Evolutionary conservation across 139 green algal genomes (phyloP), one percentile per base, ranked within the genome.

Genomic region (Picochlorum sp.): DNA sequence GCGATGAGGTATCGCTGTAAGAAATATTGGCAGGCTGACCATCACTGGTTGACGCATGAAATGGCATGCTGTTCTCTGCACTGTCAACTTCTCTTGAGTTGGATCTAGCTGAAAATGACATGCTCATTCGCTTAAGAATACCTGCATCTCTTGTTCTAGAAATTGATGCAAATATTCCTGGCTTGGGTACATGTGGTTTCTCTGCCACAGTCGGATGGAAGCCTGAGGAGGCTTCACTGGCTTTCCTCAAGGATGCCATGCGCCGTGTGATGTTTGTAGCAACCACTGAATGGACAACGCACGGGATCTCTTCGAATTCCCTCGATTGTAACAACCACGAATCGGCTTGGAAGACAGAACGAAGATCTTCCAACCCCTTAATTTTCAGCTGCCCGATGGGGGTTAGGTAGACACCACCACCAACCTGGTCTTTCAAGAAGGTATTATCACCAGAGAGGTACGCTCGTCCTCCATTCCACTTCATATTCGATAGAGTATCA

Each of bases 311-410:
- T 5, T 62, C 45, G 49, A 62, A 69, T 6, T 45, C 34, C 13
- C 68, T 26, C 2, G n/a, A 49, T 10, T 38, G 30, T 63, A 83
- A 63, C 6, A 28, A n/a, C 21, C 44, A 38, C 2, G 77, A 58
- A 18, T 63, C 15, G 4, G 63, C 77, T 61, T 79, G 69, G 45
- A 71, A 77, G 57, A 83, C 78, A 4, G 72, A 63, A 63, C 80
- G 71, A 50, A 76, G 74, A 28, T 83, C 74, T 20, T 74, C 66
- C 52, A 83, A 38, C 8, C 72, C 72, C 72, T 84, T 84, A 57
- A 84, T 62, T 34, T 73, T 54, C 49, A 78, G 77, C 45, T 80
- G 70, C 4, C 78, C 78, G n/a, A 83, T 57, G 10, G 63, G 65
- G 5, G 61, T 44, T 18, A 84, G 54, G 28, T 79, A 61, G 1